Evolutionary conservation across 345 rosid species (phyloP).

Genomic region (sweet orange (Citrus sinensis)): DVS_A1.0 CM039169.1:27178501-27179000

Average conservation of each 20-base stretch:
- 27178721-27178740: conserved; percentile 11
- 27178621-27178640: conserved; percentile 70
- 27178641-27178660: conserved; percentile 89
- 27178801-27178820: neutral
- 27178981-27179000: neutral
- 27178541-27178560: neutral
- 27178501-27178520: neutral
- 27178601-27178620: neutral
- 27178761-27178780: neutral
- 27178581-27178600: neutral
- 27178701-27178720: conserved; percentile 82
- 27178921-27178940: neutral
- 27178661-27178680: conserved; percentile 88
- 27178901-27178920: neutral
- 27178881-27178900: neutral
- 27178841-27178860: too few species aligned
- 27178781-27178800: neutral
- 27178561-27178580: neutral
- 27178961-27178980: neutral
- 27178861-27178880: neutral
- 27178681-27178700: conserved; percentile 94
- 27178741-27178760: neutral
- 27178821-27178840: neutral
- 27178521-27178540: neutral
- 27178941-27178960: neutral